These are phyloP conservation scores for Exophiala sp. DNA, from an alignment of 2,329 filamentous ascomycete genomes.

Conservation along the genomic window DNA sequence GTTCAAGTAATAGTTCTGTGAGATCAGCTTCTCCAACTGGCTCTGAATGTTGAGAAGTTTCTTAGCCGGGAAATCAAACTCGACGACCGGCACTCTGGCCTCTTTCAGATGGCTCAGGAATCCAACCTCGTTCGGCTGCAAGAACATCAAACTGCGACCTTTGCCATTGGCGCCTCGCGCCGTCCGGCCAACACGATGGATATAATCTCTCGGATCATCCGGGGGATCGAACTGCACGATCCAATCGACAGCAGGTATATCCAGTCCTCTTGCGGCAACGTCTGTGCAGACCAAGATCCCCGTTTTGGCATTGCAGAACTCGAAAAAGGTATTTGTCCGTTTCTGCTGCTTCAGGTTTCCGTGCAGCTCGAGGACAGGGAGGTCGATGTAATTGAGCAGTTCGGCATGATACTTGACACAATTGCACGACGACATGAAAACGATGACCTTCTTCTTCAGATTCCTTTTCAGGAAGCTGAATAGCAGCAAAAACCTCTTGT, in stretches of 20 bases:
- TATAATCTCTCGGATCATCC: conserved; percentile 84
- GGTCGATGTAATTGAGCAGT: conserved; percentile 93
- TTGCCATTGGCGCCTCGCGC: conserved; percentile 77
- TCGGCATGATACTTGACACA: conserved; percentile 95
- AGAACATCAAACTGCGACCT: conserved; percentile 84
- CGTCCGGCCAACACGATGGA: conserved; percentile 92
- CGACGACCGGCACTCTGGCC: conserved; percentile 84
- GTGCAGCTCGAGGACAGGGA: conserved; percentile 78
- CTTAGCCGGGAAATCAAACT: conserved; percentile 89
- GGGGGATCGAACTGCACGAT: conserved; percentile 94
- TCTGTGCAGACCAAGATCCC: conserved; percentile 94
- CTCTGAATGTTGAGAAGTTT: conserved; percentile 88
- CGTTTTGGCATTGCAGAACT: conserved; percentile 79
- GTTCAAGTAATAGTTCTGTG: conserved; percentile 94
- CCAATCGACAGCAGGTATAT: conserved; percentile 95
- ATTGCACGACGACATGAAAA: conserved; percentile 89
- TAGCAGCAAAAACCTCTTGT: conserved; percentile 86
- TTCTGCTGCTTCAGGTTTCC: conserved; percentile 99
- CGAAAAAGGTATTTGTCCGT: conserved; percentile 97
- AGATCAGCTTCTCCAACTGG: conserved; percentile 89
- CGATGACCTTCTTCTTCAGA: conserved; percentile 93
- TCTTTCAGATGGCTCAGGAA: conserved; percentile 89
- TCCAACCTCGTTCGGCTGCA: conserved; percentile 85
- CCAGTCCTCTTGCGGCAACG: conserved; percentile 87
- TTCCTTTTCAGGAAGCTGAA: conserved; percentile 93